phyloP scores from a whole-genome alignment of 2,329 filamentous ascomycete genomes.

The Hypoxylon sp. region DNA sequence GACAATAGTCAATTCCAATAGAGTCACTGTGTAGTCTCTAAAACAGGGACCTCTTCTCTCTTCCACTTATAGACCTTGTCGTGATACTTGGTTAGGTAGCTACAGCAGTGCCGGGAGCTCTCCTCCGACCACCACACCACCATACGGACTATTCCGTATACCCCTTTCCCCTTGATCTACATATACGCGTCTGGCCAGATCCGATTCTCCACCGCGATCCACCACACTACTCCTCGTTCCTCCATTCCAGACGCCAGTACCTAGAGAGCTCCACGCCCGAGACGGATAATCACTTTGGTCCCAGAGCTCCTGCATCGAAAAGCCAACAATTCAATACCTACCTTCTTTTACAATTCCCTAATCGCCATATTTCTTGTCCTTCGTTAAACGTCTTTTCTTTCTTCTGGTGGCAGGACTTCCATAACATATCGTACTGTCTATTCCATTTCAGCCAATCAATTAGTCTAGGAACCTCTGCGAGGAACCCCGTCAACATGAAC shows the following conservation, averaged over 20 bases:
- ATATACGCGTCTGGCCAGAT: constrained; percentile 41
- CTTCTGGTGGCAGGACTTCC: constrained; percentile 35
- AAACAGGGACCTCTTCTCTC: constrained; percentile 11
- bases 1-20: constrained; percentile 16
- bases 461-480: constrained; percentile 22
- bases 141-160: constrained; percentile 19
- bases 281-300: constrained; percentile 22
- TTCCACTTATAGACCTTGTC: constrained; percentile 1
- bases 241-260: constrained; percentile 26
- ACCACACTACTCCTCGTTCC: constrained; percentile 30
- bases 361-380: constrained; percentile 12
- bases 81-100: constrained; percentile 23
- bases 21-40: constrained; percentile 20
- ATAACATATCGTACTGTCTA: constrained; percentile 6
- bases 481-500: constrained; percentile 60
- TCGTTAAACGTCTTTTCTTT: constrained; percentile 8
- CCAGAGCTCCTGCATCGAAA: constrained; percentile 11
- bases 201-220: constrained; percentile 41
- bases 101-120: constrained; percentile 23
- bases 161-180: constrained; percentile 42
- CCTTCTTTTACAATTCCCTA: constrained; percentile 19
- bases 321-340: constrained; percentile 7
- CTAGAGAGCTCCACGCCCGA: constrained; percentile 28
- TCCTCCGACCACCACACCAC: constrained; percentile 24
- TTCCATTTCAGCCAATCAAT: constrained; percentile 26